Percentiles rank a stretch among this genome's conserved stretches.
phyloP scores from a whole-genome alignment of 495 filamentous ascomycete genomes.

The Thozetella sp. region DNA sequence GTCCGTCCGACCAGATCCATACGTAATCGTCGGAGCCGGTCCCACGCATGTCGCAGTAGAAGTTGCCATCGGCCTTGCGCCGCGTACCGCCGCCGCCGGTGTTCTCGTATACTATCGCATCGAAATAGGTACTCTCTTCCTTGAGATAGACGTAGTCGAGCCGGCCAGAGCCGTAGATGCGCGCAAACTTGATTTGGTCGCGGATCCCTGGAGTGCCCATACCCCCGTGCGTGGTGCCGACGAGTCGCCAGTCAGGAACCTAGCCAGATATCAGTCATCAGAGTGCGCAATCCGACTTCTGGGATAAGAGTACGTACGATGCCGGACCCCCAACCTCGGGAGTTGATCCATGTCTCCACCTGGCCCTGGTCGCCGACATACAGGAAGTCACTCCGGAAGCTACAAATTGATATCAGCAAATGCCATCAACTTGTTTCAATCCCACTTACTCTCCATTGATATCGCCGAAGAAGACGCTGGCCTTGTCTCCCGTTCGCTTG shows the following conservation, averaged over 20 bases:
- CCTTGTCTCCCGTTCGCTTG: not conserved
- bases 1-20: conserved; percentile 23
- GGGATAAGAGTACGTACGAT: not conserved
- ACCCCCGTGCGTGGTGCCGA: conserved; percentile 14
- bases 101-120: not conserved
- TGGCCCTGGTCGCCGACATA: conserved; percentile 5
- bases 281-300: no score
- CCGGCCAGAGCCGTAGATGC: conserved; percentile 24
- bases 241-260: not conserved
- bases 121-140: not conserved
- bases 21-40: conserved; percentile 48
- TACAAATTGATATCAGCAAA: not conserved
- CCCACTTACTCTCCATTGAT: not conserved
- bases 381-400: conserved; percentile 8
- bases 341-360: conserved; percentile 6
- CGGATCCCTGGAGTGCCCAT: not conserved
- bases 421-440: not conserved
- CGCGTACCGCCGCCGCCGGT: conserved; percentile 5
- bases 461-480: not conserved
- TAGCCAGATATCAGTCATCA: no score
- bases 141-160: conserved; percentile 18
- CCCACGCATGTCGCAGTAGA: conserved; percentile 22
- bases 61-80: conserved; percentile 14
- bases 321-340: not conserved
- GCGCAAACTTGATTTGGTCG: conserved; percentile 17